Evolutionary conservation across 2,329 filamentous ascomycete genomes (phyloP).

Genomic region (Cytospora chrysosperma): DNA sequence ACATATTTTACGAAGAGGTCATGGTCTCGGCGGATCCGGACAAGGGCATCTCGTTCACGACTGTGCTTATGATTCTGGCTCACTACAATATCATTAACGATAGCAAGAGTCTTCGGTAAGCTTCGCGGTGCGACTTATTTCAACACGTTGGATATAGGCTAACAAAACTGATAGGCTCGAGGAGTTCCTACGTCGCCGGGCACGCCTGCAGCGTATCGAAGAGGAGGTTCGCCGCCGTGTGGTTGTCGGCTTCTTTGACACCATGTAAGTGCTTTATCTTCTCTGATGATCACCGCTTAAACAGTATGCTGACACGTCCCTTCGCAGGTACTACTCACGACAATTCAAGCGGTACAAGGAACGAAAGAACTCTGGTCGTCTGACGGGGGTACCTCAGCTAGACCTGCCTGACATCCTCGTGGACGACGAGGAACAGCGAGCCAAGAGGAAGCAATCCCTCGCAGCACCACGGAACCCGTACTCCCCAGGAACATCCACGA

Average conservation of each 20-base stretch:
- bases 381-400: slow-evolving; percentile 76
- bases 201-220: slow-evolving; percentile 87
- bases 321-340: slow-evolving; percentile 71
- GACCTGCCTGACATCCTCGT: slow-evolving; percentile 88
- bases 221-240: slow-evolving; percentile 89
- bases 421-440: slow-evolving; percentile 66
- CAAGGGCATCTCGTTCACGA: slow-evolving; percentile 86
- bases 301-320: slow-evolving; percentile 16
- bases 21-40: slow-evolving; percentile 90
- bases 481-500: slow-evolving; percentile 25
- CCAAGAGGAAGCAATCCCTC: slow-evolving; percentile 26
- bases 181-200: slow-evolving; percentile 87
- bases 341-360: slow-evolving; percentile 76
- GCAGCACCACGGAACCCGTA: slow-evolving; percentile 12
- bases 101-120: slow-evolving; percentile 84
- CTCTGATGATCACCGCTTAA: no score
- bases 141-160: slow-evolving; percentile 22
- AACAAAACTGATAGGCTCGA: slow-evolving; percentile 64
- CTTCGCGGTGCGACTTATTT: slow-evolving; percentile 12
- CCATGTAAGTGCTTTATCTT: slow-evolving; percentile 71
- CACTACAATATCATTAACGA: slow-evolving; percentile 99
- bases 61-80: slow-evolving; percentile 89
- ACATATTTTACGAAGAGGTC: slow-evolving; percentile 96
- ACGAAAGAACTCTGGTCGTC: slow-evolving; percentile 69
- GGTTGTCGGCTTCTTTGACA: slow-evolving; percentile 95